A percentile compares a stretch with the other conserved stretches of the same genome.
phyloP scores from a whole-genome alignment of 495 filamentous ascomycete species.

The Pseudevernia furfuracea region DNA sequence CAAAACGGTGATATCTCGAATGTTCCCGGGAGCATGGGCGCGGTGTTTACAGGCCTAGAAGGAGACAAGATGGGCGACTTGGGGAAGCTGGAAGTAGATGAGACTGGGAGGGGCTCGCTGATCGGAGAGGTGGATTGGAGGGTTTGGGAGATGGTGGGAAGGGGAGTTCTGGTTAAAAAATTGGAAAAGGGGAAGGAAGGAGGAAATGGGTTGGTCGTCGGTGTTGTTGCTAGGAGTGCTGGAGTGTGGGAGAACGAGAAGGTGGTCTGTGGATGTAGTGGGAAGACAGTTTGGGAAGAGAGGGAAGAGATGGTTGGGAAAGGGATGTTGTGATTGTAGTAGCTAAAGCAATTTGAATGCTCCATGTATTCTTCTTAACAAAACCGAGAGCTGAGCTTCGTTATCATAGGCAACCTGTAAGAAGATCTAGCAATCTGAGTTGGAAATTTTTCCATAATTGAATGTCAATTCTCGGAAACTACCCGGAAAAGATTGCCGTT shows the following conservation, averaged over 20 bases:
- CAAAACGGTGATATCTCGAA: constrained; percentile 83
- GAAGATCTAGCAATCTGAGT: too few relatives aligned
- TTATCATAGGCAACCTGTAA: too few relatives aligned
- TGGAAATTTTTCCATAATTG: too few relatives aligned
- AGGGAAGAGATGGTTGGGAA: constrained; percentile 77
- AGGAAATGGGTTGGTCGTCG: constrained; percentile 76
- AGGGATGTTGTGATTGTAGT: constrained; percentile 61
- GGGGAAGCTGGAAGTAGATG: constrained; percentile 63
- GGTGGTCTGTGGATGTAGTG: constrained; percentile 89
- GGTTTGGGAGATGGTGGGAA: constrained; percentile 92
- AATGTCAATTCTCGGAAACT: too few relatives aligned
- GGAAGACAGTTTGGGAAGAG: constrained; percentile 98
- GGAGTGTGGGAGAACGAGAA: constrained; percentile 99
- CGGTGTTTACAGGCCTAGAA: constrained; percentile 54
- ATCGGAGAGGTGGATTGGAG: constrained; percentile 75
- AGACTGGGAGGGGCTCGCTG: constrained; percentile 55
- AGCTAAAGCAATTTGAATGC: neutral
- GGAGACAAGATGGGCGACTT: constrained; percentile 57
- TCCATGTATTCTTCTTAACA: too few relatives aligned
- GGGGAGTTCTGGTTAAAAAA: constrained; percentile 74
- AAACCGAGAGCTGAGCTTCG: too few relatives aligned
- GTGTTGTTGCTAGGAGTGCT: constrained; percentile 88
- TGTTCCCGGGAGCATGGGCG: constrained; percentile 72
- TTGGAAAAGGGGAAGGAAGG: constrained; percentile 37
- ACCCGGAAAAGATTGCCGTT: too few relatives aligned